Conservation (phyloP, 2,329 filamentous ascomycete species). For the Samsoniella hepiali region DNA sequence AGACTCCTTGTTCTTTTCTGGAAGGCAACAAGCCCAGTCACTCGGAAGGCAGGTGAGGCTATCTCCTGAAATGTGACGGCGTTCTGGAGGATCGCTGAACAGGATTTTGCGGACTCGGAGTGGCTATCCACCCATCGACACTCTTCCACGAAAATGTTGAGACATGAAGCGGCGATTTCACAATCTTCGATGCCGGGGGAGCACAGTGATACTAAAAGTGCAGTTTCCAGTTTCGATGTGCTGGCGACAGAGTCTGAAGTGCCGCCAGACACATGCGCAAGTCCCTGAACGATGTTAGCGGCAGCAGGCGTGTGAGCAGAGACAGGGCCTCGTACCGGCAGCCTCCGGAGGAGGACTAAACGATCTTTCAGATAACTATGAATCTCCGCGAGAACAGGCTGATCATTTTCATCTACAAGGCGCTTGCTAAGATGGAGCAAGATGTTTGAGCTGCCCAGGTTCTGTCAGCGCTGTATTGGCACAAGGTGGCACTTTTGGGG, state of each 20-base stretch:
- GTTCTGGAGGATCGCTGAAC: constrained; percentile 56
- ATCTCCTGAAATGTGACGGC: constrained; percentile 60
- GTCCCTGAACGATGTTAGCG: constrained; percentile 40
- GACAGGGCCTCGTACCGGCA: constrained; percentile 39
- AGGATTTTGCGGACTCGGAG: constrained; percentile 47
- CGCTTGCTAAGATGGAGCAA: constrained; percentile 49
- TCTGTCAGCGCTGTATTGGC: constrained; percentile 8
- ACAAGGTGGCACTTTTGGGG: background rate
- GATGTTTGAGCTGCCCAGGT: constrained; percentile 30
- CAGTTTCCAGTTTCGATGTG: constrained; percentile 57
- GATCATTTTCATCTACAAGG: constrained; percentile 41
- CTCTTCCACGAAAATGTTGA: constrained; percentile 61
- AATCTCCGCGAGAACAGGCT: constrained; percentile 45
- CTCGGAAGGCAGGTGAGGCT: constrained; percentile 60
- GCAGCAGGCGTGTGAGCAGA: background rate
- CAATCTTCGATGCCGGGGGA: constrained; percentile 64
- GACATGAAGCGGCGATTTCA: constrained; percentile 60
- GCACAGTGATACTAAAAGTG: constrained; percentile 61
- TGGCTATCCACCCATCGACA: constrained; percentile 52
- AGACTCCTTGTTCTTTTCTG: constrained; percentile 62
- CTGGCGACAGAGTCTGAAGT: constrained; percentile 52
- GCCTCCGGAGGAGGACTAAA: constrained; percentile 48
- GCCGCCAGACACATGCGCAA: constrained; percentile 52
- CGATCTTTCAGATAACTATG: constrained; percentile 56
- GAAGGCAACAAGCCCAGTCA: constrained; percentile 67